Base-by-base conservation (phyloP, 169 alveolate genomes). In the Plasmodium ovale region DNA sequence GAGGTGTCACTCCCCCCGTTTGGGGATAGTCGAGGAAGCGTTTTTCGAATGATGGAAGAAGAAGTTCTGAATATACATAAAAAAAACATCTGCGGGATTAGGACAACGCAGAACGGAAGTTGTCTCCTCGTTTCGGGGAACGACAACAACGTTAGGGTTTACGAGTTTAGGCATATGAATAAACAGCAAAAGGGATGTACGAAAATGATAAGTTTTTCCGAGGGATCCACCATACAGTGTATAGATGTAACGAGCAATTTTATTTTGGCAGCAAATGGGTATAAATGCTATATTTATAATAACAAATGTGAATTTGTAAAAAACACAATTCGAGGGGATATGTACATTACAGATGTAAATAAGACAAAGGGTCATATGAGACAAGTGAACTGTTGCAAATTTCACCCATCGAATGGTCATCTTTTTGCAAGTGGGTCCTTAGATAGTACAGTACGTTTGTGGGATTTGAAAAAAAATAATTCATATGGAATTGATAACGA, bases 331-430 rank as follows among this genome's bases (percentile, higher is more conserved):
- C 72, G 92, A 71, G 96, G 96, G 2, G 96, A 93, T 25, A 93
- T 93, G 96, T 93, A 93, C 49, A 92, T 93, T 25, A 56, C 87
- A 31, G 96, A 93, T 68, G 94, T 92, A 29, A 69, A 91, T 44
- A 91, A 93, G 82, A 92, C 94, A 14, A 87, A 72, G 21, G 96
- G 96, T 5, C 96, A 93, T 67, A 92, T 93, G 6, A 91, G 95
- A 37, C 68, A 85, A 27, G 89, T 93, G 5, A 93, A 94, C n/a
- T 87, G 94, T 60, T 91, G 92, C 27, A 59, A 44, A 5, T 56
- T 87, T 35, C 93, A 93, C 49, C 94, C 94, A 0, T 69, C 49
- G 19, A 49, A 90, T 27, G 77, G 49, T 49, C 77, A 82, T 49
- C 33, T 91, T 19, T 93, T 89, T 77, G 70, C 89, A 19, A 91